These are phyloP conservation scores for Coemansia guatemalensis DNA, from an alignment of 192 early-diverging fungal species.

Conservation along the genomic window DNA sequence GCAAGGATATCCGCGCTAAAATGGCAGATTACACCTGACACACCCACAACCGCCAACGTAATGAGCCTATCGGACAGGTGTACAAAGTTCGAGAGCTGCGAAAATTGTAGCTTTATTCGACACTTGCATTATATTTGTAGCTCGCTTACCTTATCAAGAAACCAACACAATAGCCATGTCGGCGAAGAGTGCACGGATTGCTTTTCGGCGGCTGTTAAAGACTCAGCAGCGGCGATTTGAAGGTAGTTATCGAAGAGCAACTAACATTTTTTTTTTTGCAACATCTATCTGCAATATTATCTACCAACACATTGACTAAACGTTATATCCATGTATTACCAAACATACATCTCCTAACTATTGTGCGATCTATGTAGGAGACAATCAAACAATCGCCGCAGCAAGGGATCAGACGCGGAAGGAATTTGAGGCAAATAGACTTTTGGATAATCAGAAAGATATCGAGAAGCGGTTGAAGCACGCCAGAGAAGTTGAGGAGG, in stretches of 20 bases:
- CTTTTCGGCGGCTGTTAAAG: constrained; percentile 39
- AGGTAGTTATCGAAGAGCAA: constrained; percentile 9
- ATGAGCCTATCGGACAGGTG: no score
- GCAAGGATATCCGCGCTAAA: no score
- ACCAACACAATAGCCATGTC: constrained; percentile 16
- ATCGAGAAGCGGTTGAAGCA: constrained; percentile 44
- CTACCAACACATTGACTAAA: no score
- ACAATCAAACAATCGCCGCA: constrained; percentile 14
- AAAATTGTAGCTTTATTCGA: no score
- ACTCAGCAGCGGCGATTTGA: constrained; percentile 34
- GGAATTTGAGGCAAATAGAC: constrained; percentile 36
- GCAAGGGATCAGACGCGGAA: constrained; percentile 40
- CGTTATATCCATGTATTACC: no score
- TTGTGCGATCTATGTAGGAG: constrained; percentile 9
- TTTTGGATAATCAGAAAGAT: constrained; percentile 31
- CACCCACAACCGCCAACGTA: no score
- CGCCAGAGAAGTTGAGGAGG: constrained; percentile 38
- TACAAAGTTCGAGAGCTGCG: no score
- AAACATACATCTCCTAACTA: background rate
- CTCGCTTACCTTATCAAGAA: background rate
- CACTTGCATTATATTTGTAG: no score
- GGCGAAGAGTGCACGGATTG: constrained; percentile 27
- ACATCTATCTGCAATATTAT: no score
- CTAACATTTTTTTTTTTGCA: no score
- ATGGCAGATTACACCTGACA: no score